Percentiles rank a stretch among this genome's conserved stretches.
phyloP scores from a whole-genome alignment of 2,329 filamentous ascomycete species.

The Verticillium nubilum region DNA sequence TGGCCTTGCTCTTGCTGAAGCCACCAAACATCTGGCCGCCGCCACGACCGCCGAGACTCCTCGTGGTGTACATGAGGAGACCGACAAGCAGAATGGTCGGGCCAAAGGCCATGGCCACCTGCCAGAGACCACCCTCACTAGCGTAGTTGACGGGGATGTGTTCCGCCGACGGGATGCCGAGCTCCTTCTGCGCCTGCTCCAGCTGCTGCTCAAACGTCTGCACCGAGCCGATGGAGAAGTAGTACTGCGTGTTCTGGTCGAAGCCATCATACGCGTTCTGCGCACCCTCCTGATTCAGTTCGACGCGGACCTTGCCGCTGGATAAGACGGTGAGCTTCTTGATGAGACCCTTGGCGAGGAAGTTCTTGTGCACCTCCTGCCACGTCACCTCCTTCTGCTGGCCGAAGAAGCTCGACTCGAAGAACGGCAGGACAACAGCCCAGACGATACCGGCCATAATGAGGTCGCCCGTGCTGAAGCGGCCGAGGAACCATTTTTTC shows the following conservation, averaged over 20 bases:
- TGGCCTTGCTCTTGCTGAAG: constrained; percentile 92
- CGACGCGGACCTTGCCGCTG: constrained; percentile 67
- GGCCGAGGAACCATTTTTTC: constrained; percentile 12
- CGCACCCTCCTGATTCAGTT: constrained; percentile 71
- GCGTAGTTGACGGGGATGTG: constrained; percentile 90
- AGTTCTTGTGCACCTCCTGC: constrained; percentile 92
- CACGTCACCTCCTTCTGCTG: constrained; percentile 77
- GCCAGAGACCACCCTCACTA: constrained; percentile 68
- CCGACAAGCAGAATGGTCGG: constrained; percentile 85
- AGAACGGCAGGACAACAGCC: constrained; percentile 37
- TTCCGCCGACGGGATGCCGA: constrained; percentile 80
- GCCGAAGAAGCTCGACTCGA: constrained; percentile 33
- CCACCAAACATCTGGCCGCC: constrained; percentile 86
- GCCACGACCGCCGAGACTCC: constrained; percentile 65
- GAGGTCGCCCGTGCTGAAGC: constrained; percentile 27
- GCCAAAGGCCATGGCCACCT: constrained; percentile 70
- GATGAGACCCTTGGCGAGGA: constrained; percentile 92
- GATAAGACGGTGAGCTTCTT: constrained; percentile 84
- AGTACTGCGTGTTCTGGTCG: constrained; percentile 70
- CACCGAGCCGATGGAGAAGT: constrained; percentile 92
- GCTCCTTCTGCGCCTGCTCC: constrained; percentile 80
- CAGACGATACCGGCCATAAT: constrained; percentile 40
- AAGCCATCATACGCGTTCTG: constrained; percentile 66
- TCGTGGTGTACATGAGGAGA: constrained; percentile 72
- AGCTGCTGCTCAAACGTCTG: constrained; percentile 88